These are phyloP conservation scores for Physaria fendleri DNA, from an alignment of 345 rosid genomes.

Conservation along the genomic window DNA sequence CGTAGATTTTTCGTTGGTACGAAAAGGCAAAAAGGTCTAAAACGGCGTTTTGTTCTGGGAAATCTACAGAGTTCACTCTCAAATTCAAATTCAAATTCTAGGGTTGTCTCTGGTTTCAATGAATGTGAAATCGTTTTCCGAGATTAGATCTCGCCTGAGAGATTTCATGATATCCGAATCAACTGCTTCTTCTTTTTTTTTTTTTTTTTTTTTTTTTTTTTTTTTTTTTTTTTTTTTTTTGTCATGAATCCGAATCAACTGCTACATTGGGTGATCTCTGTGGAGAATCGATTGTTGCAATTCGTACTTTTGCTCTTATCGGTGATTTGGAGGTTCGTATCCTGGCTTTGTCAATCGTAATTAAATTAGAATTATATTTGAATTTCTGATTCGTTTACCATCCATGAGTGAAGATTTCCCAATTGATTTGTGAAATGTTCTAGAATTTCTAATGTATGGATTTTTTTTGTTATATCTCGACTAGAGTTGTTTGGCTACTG, in stretches of 20 bases:
- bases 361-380: background rate
- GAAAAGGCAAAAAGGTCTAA: background rate
- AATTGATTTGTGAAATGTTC: background rate
- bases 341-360: background rate
- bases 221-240: no score
- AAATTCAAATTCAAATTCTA: slow-evolving; percentile 55
- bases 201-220: no score
- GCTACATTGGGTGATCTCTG: slow-evolving; percentile 34
- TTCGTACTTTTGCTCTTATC: slow-evolving; percentile 59
- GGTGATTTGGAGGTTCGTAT: slow-evolving; percentile 61
- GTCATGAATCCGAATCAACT: slow-evolving; percentile 42
- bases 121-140: slow-evolving; percentile 41
- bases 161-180: slow-evolving; percentile 52
- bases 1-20: slow-evolving; percentile 2
- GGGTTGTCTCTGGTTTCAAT: slow-evolving; percentile 43
- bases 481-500: slow-evolving; percentile 67
- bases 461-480: background rate
- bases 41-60: slow-evolving; percentile 22
- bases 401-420: background rate
- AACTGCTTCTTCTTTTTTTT: no score
- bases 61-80: no score
- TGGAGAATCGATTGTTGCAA: slow-evolving; percentile 37
- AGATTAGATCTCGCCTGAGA: slow-evolving; percentile 38
- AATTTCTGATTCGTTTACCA: background rate
- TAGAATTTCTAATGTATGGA: background rate